These are phyloP conservation scores for Saccharomycopsis guyanensis DNA, from an alignment of 805 yeast genomes.

Conservation along the genomic window DNA sequence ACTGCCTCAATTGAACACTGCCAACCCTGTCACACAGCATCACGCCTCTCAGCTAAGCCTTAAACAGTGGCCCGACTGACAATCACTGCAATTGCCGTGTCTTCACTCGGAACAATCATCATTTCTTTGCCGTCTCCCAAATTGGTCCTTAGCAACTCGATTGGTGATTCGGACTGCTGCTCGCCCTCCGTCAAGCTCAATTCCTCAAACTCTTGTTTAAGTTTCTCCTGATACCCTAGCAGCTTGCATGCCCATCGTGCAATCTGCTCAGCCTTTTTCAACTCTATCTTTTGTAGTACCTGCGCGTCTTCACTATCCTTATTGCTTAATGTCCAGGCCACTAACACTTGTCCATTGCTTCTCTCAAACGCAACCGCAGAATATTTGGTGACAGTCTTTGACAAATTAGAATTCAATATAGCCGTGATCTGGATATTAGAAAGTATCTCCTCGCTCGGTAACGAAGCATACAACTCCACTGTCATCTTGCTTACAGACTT, in stretches of 20 bases:
- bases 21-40: no score
- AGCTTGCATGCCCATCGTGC: not conserved
- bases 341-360: slow-evolving; percentile 3
- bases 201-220: not conserved
- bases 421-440: slow-evolving; percentile 10
- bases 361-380: slow-evolving; percentile 4
- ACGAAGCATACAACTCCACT: no score
- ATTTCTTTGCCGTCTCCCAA: slow-evolving; percentile 8
- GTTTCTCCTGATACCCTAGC: not conserved
- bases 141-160: slow-evolving; percentile 5
- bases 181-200: not conserved
- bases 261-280: not conserved
- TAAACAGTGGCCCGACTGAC: no score
- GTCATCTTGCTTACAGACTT: no score
- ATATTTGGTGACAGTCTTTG: not conserved
- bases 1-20: no score
- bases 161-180: not conserved
- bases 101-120: slow-evolving; percentile 8
- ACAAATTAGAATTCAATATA: slow-evolving; percentile 8
- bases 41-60: no score
- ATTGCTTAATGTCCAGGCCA: slow-evolving; percentile 12
- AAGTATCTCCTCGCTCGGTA: slow-evolving; percentile 10
- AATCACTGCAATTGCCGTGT: slow-evolving; percentile 4
- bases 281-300: not conserved
- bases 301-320: not conserved